Evolutionary conservation across 1,139 yeast species (phyloP).

Genomic region (Neolecta irregularis): DNA sequence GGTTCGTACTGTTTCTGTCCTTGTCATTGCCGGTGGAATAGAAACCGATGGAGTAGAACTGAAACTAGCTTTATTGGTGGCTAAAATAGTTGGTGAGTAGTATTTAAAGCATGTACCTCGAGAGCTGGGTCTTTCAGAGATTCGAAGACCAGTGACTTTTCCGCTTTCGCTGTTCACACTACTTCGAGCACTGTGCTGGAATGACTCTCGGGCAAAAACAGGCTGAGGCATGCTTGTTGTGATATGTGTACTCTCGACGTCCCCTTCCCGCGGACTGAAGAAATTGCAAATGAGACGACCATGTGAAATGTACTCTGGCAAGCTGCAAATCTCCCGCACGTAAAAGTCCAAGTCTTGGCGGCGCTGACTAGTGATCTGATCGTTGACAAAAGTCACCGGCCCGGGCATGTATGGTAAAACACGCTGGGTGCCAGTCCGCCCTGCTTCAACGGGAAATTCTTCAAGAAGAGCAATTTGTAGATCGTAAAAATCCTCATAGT

Average conservation of each 20-base stretch:
- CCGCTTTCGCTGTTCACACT: background rate
- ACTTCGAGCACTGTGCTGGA: background rate
- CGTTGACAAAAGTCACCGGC: conserved; percentile 84
- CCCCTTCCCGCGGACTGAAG: conserved; percentile 57
- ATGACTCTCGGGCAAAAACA: conserved; percentile 29
- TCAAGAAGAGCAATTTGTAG: conserved; percentile 74
- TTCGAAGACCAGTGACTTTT: background rate
- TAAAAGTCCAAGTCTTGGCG: conserved; percentile 74
- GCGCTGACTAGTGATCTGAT: conserved; percentile 70
- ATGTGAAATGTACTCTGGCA: conserved; percentile 66
- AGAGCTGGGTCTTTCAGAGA: background rate
- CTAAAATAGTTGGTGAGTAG: background rate
- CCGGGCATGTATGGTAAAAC: conserved; percentile 93
- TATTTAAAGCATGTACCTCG: background rate
- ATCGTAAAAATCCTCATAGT: conserved; percentile 91
- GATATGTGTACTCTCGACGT: conserved; percentile 26
- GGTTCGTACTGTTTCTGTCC: conserved; percentile 3
- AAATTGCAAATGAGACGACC: conserved; percentile 53
- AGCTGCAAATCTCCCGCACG: conserved; percentile 52
- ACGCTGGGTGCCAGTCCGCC: conserved; percentile 62
- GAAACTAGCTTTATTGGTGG: conserved; percentile 7
- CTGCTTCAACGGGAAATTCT: conserved; percentile 84
- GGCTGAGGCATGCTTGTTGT: conserved; percentile 25
- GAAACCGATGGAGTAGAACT: background rate
- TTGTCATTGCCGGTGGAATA: background rate